Base-by-base conservation (phyloP, 768 basidiomycete species). In the Termitomyces bulborhizus region DNA sequence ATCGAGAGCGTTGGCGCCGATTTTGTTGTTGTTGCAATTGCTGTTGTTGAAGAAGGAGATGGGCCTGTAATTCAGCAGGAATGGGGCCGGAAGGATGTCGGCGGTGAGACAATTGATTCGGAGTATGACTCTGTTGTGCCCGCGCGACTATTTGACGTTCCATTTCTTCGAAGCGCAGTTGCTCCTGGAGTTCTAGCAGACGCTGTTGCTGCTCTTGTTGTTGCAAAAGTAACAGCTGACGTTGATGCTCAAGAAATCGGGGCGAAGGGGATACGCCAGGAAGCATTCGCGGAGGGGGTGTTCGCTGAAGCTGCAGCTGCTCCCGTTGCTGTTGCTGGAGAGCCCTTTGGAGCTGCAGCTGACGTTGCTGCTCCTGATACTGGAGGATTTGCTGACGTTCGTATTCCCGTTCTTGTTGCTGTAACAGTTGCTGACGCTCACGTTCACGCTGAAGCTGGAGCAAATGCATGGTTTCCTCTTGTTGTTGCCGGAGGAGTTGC, bases 221-320 rank as follows among this genome's bases (percentile, higher is more conserved):
- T 62, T 87, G 87, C 18, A 85, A 71, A 41, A 84, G 73, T 55
- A 86, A 66, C 50, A 84, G 78, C 64, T 88, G 88, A 45, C 87
- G 83, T 55, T 88, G 78, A 63, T 87, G 84, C 56, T 88, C 86
- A 55, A 86, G 79, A 68, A 90, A 88, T 18, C 87, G 81, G n/a
- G 87, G 88, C 3, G 88, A 89, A 61, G 88, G 88, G 3, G 86
- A 83, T 21, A 81, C 79, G 21, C 60, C 58, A 5, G 86, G 83
- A 29, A 82, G 79, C 83, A 89, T 83, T 40, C 87, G 80, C 29
- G 88, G 86, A 29, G 88, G 85, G 1, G 89, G 85, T 0, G 86
- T 85, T 27, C 74, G 76, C 55, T 76, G 77, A 57, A 75, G 76
- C 51, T 76, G 75, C 75, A 9, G 76, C 51, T 76, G 74, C 46